These are phyloP conservation scores for Coniochaeta pulveracea DNA, from an alignment of 2,329 filamentous ascomycete species.

Conservation along the genomic window DNA sequence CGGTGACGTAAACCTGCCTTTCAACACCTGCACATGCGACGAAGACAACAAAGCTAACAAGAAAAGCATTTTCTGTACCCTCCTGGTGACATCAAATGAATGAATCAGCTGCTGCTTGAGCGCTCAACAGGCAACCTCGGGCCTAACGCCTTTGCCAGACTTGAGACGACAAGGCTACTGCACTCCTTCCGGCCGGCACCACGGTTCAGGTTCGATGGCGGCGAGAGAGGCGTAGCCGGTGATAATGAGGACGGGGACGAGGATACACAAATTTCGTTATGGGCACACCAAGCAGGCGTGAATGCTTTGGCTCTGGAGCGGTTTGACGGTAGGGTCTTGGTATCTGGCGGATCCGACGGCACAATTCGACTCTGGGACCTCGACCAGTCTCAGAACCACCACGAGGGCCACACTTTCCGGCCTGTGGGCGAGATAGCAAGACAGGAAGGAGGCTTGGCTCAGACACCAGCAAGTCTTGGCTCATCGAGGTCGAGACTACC, in stretches of 20 bases:
- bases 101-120: slow-evolving; percentile 67
- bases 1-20: too few species aligned
- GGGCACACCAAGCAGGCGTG: slow-evolving; percentile 69
- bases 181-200: slow-evolving; percentile 58
- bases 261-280: slow-evolving; percentile 25
- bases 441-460: too few species aligned
- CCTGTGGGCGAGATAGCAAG: slow-evolving; percentile 41
- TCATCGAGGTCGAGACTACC: too few species aligned
- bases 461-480: too few species aligned
- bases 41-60: too few species aligned
- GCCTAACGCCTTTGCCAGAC: slow-evolving; percentile 51
- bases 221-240: slow-evolving; percentile 23
- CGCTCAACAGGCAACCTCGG: slow-evolving; percentile 60
- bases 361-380: slow-evolving; percentile 83
- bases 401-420: slow-evolving; percentile 34
- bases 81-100: slow-evolving; percentile 25
- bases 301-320: slow-evolving; percentile 71
- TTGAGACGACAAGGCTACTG: slow-evolving; percentile 54
- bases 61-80: too few species aligned
- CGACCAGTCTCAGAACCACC: slow-evolving; percentile 42
- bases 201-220: slow-evolving; percentile 59
- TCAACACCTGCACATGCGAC: too few species aligned
- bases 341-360: slow-evolving; percentile 79
- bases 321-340: slow-evolving; percentile 67
- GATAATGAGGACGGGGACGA: slow-evolving; percentile 8